Percentiles rank a stretch among this genome's conserved stretches.
Conservation (phyloP, 257 asterid species). For the Avicennia marina region DNA sequence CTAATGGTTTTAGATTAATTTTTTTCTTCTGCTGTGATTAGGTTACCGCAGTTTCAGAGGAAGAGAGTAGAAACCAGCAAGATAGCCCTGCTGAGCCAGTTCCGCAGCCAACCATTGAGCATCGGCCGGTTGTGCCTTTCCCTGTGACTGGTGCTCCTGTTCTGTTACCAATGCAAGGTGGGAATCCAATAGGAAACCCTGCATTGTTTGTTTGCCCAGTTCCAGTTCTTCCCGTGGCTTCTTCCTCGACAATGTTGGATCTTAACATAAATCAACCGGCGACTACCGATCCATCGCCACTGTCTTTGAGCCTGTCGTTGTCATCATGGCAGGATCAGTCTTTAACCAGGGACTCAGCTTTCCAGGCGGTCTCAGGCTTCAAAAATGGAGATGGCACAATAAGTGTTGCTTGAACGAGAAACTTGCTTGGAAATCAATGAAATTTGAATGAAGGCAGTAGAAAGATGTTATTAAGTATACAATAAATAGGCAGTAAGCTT, state of each 20-base stretch:
- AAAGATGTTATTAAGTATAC: too few relatives aligned
- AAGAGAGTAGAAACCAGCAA: conserved; percentile 35
- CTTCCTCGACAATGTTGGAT: conserved; percentile 31
- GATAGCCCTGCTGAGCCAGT: conserved; percentile 18
- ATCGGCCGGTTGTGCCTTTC: conserved; percentile 34
- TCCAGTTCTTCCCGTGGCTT: conserved; percentile 25
- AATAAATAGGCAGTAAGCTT: conserved; percentile 11
- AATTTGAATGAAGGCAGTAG: neutral
- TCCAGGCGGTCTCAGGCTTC: conserved; percentile 23
- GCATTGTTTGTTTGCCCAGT: conserved; percentile 29
- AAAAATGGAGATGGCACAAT: conserved; percentile 31
- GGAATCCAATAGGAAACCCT: conserved; percentile 29
- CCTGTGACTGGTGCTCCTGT: conserved; percentile 35
- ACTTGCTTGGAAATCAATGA: neutral
- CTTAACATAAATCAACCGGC: conserved; percentile 35
- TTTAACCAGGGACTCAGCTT: conserved; percentile 27
- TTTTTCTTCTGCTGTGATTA: conserved; percentile 21
- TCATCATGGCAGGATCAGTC: conserved; percentile 30
- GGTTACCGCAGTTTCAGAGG: conserved; percentile 58
- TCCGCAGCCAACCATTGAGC: conserved; percentile 21
- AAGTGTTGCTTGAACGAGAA: conserved; percentile 32
- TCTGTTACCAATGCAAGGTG: conserved; percentile 43
- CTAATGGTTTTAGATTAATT: neutral
- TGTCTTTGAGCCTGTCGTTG: conserved; percentile 46
- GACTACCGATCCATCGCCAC: conserved; percentile 21